Evolutionary conservation across 1,284 basidiomycete species (phyloP).

Genomic region (Cutaneotrichosporon cyanovorans): DNA sequence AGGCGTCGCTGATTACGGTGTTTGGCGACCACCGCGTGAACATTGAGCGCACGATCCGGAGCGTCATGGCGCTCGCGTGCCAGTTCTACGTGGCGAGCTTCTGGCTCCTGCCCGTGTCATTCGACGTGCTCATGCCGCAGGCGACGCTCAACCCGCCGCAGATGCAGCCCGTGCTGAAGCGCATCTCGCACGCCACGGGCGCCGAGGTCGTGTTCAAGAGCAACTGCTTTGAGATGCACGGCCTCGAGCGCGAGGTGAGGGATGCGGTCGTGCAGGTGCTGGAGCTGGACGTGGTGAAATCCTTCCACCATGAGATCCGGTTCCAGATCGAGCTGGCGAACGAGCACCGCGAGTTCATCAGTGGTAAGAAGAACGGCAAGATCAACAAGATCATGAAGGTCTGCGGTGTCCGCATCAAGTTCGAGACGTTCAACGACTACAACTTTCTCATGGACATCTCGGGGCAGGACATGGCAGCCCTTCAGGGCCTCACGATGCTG

Average conservation of each 20-base stretch:
- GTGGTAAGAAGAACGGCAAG: conserved; percentile 96
- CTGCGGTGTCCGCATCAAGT: conserved; percentile 95
- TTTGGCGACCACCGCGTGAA: conserved; percentile 92
- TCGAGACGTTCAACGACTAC: conserved; percentile 95
- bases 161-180: conserved; percentile 75
- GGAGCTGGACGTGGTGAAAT: conserved; percentile 80
- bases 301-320: conserved; percentile 90
- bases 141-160: conserved; percentile 70
- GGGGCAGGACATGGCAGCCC: conserved; percentile 68
- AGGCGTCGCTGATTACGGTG: conserved; percentile 82
- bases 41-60: conserved; percentile 88
- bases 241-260: conserved; percentile 87
- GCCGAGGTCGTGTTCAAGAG: conserved; percentile 95
- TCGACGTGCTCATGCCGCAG: conserved; percentile 79
- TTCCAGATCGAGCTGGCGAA: conserved; percentile 98
- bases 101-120: conserved; percentile 89
- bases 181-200: conserved; percentile 76
- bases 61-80: conserved; percentile 91
- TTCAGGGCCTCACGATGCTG: conserved; percentile 80
- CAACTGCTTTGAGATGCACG: conserved; percentile 96
- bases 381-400: conserved; percentile 98
- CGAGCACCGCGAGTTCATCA: conserved; percentile 97
- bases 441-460: conserved; percentile 96
- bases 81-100: conserved; percentile 93
- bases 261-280: conserved; percentile 76